A percentile compares a stretch with the other conserved stretches of the same genome.
phyloP scores from a whole-genome alignment of 495 filamentous ascomycete genomes.

The Penicillium atrosanguineum region DNA sequence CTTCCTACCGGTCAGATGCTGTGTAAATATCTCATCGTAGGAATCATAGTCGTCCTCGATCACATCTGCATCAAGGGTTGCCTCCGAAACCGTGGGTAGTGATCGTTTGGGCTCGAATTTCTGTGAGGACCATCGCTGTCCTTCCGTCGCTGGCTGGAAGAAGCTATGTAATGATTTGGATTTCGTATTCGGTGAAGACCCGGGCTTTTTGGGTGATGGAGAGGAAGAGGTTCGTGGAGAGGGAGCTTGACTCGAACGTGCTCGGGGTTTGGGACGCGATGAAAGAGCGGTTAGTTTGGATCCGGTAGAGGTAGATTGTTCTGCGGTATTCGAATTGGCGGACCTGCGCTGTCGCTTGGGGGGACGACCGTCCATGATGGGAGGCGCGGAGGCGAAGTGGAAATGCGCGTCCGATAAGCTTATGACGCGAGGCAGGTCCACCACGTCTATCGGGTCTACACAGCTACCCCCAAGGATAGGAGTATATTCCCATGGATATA shows the following conservation, averaged over 20 bases:
- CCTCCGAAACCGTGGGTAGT: constrained; percentile 11
- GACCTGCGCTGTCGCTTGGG: constrained; percentile 46
- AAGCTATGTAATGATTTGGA: constrained; percentile 25
- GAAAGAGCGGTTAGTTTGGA: constrained; percentile 10
- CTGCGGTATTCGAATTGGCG: background rate
- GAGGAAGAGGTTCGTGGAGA: constrained; percentile 16
- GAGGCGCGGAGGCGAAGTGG: constrained; percentile 5
- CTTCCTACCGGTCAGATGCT: constrained; percentile 14
- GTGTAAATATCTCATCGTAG: constrained; percentile 43
- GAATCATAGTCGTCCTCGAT: constrained; percentile 54
- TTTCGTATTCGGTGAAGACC: constrained; percentile 7
- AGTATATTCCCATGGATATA: too few relatives aligned
- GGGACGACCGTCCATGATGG: constrained; percentile 47
- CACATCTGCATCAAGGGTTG: constrained; percentile 38
- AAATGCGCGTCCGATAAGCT: constrained; percentile 18
- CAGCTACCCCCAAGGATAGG: background rate
- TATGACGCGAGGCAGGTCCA: constrained; percentile 11
- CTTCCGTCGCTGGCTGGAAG: constrained; percentile 23
- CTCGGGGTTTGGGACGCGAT: constrained; percentile 12
- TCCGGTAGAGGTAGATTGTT: background rate
- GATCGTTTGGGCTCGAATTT: constrained; percentile 22
- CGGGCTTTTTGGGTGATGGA: constrained; percentile 18
- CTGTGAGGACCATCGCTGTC: constrained; percentile 34
- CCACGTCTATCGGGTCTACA: background rate
- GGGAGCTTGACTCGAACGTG: constrained; percentile 7